Evolutionary conservation across 2,329 filamentous ascomycete genomes (phyloP).

Genomic region (Penicillium hesseltinei): DNA sequence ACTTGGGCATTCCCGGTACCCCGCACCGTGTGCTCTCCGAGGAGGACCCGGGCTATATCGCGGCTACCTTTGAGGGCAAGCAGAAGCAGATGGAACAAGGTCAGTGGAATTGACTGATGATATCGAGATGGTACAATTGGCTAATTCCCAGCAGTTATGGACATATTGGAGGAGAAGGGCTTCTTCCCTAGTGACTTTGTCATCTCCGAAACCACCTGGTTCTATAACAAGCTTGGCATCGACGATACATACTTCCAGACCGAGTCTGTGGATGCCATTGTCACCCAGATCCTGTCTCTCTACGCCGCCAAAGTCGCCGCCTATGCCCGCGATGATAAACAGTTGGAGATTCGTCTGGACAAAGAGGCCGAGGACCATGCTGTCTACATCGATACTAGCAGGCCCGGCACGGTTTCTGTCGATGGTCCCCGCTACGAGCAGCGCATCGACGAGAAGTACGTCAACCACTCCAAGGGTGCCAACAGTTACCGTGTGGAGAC

Average conservation of each 20-base stretch:
- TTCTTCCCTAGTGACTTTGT: conserved; percentile 85
- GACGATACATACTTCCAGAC: conserved; percentile 98
- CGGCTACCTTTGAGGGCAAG: conserved; percentile 91
- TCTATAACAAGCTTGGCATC: conserved; percentile 96
- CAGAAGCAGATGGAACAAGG: conserved; percentile 81
- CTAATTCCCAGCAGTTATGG: conserved; percentile 62
- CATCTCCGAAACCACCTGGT: conserved; percentile 86
- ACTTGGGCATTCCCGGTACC: conserved; percentile 73
- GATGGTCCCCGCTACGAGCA: conserved; percentile 89
- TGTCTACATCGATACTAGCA: conserved; percentile 97
- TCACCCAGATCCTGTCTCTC: conserved; percentile 90
- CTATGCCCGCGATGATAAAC: conserved; percentile 88
- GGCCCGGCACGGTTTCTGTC: conserved; percentile 74
- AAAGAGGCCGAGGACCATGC: conserved; percentile 94
- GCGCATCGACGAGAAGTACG: conserved; percentile 90
- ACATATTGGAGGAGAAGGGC: conserved; percentile 70
- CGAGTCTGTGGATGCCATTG: conserved; percentile 80
- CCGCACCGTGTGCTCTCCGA: conserved; percentile 75
- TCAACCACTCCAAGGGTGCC: conserved; percentile 70
- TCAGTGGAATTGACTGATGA: conserved; percentile 41
- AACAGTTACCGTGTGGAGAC: conserved; percentile 92
- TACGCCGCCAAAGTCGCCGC: conserved; percentile 97
- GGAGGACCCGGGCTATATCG: conserved; percentile 89
- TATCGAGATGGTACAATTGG: background rate
- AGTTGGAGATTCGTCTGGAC: conserved; percentile 88